These are phyloP conservation scores for Tricholoma bakamatsutake DNA, from an alignment of 768 basidiomycete genomes.

Conservation along the genomic window DNA sequence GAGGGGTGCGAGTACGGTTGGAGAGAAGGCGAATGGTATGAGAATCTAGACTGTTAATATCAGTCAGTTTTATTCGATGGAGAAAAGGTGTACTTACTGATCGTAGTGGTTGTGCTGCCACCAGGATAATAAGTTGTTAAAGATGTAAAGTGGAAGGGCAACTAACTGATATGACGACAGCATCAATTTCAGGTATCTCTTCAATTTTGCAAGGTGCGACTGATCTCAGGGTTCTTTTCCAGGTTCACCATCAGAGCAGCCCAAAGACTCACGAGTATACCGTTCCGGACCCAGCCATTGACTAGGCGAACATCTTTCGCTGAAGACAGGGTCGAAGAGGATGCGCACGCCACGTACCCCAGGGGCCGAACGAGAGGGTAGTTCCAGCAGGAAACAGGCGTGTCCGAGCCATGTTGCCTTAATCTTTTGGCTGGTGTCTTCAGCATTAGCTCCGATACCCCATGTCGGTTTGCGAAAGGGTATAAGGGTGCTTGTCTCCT, in stretches of 20 bases:
- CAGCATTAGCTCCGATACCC: slow-evolving; percentile 21
- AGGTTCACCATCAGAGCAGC: no score
- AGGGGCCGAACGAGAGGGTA: slow-evolving; percentile 28
- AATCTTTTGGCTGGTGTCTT: slow-evolving; percentile 29
- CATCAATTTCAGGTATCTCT: slow-evolving; percentile 56
- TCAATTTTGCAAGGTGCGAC: slow-evolving; percentile 44
- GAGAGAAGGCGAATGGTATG: slow-evolving; percentile 35
- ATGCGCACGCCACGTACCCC: slow-evolving; percentile 37
- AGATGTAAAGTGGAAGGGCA: background rate
- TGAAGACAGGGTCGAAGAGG: slow-evolving; percentile 50
- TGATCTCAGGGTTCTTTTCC: slow-evolving; percentile 8
- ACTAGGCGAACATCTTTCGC: slow-evolving; percentile 44
- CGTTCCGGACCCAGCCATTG: slow-evolving; percentile 41
- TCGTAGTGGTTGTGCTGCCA: slow-evolving; percentile 47
- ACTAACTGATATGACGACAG: slow-evolving; percentile 55
- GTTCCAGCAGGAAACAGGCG: slow-evolving; percentile 48
- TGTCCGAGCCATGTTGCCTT: slow-evolving; percentile 54
- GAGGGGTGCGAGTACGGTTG: slow-evolving; percentile 29
- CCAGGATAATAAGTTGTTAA: background rate
- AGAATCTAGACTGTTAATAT: slow-evolving; percentile 34
- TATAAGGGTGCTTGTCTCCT: slow-evolving; percentile 15
- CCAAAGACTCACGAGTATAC: slow-evolving; percentile 35
- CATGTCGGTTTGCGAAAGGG: slow-evolving; percentile 33
- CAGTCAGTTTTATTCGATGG: background rate
- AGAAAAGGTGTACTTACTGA: slow-evolving; percentile 27